Evolutionary conservation across 2,329 filamentous ascomycete genomes (phyloP), one percentile per base, ranked within the genome.

Genomic region (Pseudogymnoascus verrucosus): DNA sequence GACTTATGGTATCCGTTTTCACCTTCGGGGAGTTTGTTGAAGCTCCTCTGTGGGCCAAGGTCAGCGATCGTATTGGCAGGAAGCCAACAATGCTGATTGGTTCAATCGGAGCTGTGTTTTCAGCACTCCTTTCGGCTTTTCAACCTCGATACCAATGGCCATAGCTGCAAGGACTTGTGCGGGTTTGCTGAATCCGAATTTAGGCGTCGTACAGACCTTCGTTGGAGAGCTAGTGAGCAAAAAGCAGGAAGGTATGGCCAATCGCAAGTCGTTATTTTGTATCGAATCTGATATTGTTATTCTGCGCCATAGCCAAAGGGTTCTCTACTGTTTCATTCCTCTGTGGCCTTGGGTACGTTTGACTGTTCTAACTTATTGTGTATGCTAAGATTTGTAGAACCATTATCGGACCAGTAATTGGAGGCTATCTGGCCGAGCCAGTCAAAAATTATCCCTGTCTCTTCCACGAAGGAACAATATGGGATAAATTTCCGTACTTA

Each of bases 291-390:
- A 36, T 51, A 39, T 31, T 26, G n/a, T 26, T 65, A 19, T 44
- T 60, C 7, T 37, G 11, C 14, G 11, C 62, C 59, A 42, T 67
- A 91, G 89, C 91, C 68, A 89, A 89, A 69, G 93, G 92, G 54
- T 97, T 95, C 76, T 90, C 93, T 14, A 91, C 97, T 69, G 96
- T 97, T 90, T 93, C 93, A 1, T 90, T 96, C 74, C 89, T 97
- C 34, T 96, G 93, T 92, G 96, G 91, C 72, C 81, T 97, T 71
- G 93, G 93, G 80, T 89, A 80, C 76, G 79, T 76, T 42, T 23
- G 66, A 60, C 11, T 40, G 7, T 16, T 57, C n/a, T 57, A 7
- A 31, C 12, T 4, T 19, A 44, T 14, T 47, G 21, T 6, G 59
- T 64, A 23, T 31, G 70, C 61, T 63, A 63, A 63, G 2, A n/a